Conservation (phyloP, 441 rosid genomes). For the Populus tomentosa region DNA sequence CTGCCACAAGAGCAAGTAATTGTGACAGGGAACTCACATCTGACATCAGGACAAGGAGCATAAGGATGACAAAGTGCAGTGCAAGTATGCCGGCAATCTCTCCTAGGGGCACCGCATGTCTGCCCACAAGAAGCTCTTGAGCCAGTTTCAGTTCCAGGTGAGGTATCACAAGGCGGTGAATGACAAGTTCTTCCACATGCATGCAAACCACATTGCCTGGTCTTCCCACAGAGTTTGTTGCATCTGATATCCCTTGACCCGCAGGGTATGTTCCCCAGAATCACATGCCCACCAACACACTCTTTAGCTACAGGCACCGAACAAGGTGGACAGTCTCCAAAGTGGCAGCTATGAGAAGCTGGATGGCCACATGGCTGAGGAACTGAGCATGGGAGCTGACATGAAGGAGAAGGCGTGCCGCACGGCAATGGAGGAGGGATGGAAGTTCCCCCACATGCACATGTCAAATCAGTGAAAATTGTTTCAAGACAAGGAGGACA, state of each 20-base stretch:
- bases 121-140: constrained; percentile 81
- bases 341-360: constrained; percentile 92
- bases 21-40: constrained; percentile 78
- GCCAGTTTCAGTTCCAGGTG: constrained; percentile 38
- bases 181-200: constrained; percentile 95
- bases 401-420: constrained; percentile 86
- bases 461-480: constrained; percentile 81
- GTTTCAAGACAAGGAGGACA: constrained; percentile 98
- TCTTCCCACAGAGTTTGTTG: constrained; percentile 90
- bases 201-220: constrained; percentile 92
- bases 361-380: constrained; percentile 90
- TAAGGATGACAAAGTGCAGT: constrained; percentile 78
- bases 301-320: constrained; percentile 90
- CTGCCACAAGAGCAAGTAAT: constrained; percentile 89
- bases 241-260: constrained; percentile 96
- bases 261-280: constrained; percentile 95
- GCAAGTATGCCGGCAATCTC: constrained; percentile 94
- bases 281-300: constrained; percentile 94
- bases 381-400: constrained; percentile 81
- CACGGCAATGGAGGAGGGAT: constrained; percentile 98
- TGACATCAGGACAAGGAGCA: constrained; percentile 75
- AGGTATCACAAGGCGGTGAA: constrained; percentile 66
- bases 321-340: constrained; percentile 98
- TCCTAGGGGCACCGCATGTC: constrained; percentile 92
- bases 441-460: constrained; percentile 93